A percentile compares a stretch with the other conserved stretches of the same genome.
Conservation (phyloP, 73 alveolate genomes). For the Paramecium octaurelia region DNA sequence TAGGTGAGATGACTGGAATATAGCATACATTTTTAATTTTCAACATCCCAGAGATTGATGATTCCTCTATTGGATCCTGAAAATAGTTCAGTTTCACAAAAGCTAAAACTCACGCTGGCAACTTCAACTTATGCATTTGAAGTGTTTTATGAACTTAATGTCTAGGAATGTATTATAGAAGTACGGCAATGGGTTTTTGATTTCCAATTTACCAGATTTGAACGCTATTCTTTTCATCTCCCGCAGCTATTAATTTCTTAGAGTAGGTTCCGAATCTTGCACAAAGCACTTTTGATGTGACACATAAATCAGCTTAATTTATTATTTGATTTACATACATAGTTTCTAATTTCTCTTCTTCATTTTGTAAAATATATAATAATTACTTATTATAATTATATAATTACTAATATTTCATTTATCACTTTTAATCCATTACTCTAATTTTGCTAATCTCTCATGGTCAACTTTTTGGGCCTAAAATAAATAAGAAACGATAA, state of each 20-base stretch:
- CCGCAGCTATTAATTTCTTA: conserved; percentile 1
- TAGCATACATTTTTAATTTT: background rate
- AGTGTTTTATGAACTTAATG: background rate
- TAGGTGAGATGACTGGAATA: background rate
- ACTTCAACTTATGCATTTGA: conserved; percentile 30
- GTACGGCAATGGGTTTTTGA: conserved; percentile 26
- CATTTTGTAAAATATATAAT: background rate
- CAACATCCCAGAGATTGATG: conserved; percentile 56
- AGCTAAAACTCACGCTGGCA: conserved; percentile 10
- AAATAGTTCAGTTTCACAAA: conserved; percentile 38
- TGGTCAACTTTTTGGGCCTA: conserved; percentile 20
- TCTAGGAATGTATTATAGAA: background rate
- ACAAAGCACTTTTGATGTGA: background rate
- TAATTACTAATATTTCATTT: background rate
- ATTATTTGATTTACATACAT: background rate
- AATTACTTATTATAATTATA: background rate
- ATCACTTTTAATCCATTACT: background rate
- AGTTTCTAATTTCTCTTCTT: conserved; percentile 34
- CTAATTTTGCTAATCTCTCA: background rate
- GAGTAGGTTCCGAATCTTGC: conserved; percentile 58
- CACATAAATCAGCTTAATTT: background rate
- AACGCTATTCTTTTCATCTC: conserved; percentile 52
- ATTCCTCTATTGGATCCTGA: conserved; percentile 60
- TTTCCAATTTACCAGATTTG: conserved; percentile 23
- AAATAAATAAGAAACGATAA: background rate